These are phyloP conservation scores for Colletotrichum brevisporum DNA, from an alignment of 2,329 filamentous ascomycete genomes.

Conservation along the genomic window DNA sequence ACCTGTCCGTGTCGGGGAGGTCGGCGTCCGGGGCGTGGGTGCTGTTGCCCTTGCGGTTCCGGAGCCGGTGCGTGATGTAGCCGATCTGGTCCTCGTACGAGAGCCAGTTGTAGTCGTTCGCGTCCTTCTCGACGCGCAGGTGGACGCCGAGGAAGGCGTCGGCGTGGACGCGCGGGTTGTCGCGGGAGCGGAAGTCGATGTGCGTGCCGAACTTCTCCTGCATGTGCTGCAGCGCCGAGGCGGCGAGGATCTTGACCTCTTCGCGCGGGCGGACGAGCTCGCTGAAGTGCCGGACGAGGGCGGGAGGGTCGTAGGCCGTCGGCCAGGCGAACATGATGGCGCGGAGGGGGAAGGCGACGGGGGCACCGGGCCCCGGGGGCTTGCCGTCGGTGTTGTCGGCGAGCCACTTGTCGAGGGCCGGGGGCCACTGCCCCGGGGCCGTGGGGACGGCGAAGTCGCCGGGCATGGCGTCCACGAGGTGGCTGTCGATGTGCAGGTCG, in stretches of 20 bases:
- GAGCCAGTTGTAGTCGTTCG: not conserved
- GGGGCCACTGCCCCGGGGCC: not conserved
- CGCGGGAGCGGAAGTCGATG: not conserved
- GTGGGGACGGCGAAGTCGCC: not conserved
- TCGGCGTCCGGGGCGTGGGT: not conserved
- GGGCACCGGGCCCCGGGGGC: not conserved
- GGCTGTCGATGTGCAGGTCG: not conserved
- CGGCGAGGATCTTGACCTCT: not conserved
- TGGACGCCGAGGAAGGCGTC: not conserved
- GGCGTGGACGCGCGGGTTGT: not conserved
- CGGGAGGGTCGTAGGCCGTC: not conserved
- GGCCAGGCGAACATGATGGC: conserved; percentile 7
- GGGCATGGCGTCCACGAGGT: not conserved
- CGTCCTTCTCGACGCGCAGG: not conserved
- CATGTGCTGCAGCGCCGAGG: not conserved
- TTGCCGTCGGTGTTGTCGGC: not conserved
- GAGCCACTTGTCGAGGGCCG: not conserved
- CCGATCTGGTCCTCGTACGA: not conserved
- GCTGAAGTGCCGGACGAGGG: conserved; percentile 1
- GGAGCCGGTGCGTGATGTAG: not conserved
- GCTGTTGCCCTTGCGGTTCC: not conserved
- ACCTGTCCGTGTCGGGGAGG: not conserved
- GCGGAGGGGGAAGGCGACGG: not conserved
- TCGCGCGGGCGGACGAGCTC: conserved; percentile 5
- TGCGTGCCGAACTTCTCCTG: not conserved